Percentiles rank a stretch among this genome's conserved stretches.
Conservation (phyloP, 345 rosid species). For the Eutrema yunnanense region DNA sequence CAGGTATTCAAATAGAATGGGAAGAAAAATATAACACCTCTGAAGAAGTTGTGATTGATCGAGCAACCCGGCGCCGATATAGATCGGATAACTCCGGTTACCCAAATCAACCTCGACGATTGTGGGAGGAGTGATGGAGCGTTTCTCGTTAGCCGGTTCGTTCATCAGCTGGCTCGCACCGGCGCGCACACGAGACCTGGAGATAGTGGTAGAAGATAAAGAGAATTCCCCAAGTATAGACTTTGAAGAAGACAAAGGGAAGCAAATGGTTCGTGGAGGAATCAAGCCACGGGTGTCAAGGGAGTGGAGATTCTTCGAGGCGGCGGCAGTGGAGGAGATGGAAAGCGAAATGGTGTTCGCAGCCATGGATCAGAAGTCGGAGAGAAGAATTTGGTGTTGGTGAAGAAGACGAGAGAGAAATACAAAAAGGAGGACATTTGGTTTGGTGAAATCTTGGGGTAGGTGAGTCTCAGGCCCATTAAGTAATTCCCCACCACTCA, state of each 20-base stretch:
- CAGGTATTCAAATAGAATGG: not conserved
- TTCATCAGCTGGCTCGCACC: constrained; percentile 57
- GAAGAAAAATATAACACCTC: constrained; percentile 38
- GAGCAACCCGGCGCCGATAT: constrained; percentile 86
- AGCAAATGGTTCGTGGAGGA: constrained; percentile 26
- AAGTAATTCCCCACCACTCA: not conserved
- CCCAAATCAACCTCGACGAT: constrained; percentile 89
- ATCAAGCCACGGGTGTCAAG: constrained; percentile 26
- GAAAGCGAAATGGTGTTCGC: constrained; percentile 47
- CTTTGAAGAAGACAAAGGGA: constrained; percentile 14
- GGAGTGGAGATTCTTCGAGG: constrained; percentile 15
- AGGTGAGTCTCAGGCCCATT: constrained; percentile 9
- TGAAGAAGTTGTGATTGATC: constrained; percentile 75
- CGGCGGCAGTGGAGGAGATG: constrained; percentile 30
- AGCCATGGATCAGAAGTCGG: constrained; percentile 41
- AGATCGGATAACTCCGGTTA: constrained; percentile 87
- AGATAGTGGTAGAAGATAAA: constrained; percentile 10
- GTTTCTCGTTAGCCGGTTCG: constrained; percentile 37
- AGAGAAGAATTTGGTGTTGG: constrained; percentile 10
- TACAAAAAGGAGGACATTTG: not conserved
- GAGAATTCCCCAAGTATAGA: constrained; percentile 23
- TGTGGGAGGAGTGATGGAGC: constrained; percentile 46
- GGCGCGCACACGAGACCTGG: constrained; percentile 36
- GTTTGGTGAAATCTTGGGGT: constrained; percentile 25
- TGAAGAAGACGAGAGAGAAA: not conserved